phyloP scores from a whole-genome alignment of 352 stramenopile species.

The Globisporangium yorkense region DNA sequence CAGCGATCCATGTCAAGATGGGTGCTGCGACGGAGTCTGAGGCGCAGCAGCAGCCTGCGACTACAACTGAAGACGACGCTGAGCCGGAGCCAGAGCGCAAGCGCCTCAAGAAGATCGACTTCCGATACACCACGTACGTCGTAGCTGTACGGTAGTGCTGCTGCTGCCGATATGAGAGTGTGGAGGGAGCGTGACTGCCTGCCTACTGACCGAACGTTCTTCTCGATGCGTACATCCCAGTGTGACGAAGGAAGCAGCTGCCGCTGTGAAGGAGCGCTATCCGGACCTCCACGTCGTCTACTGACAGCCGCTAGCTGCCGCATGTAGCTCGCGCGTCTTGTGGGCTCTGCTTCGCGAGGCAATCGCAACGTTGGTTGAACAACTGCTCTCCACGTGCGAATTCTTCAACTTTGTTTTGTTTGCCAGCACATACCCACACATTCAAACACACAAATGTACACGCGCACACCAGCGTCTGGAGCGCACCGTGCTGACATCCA shows the following conservation, averaged over 20 bases:
- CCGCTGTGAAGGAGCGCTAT: conserved; percentile 69
- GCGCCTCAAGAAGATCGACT: conserved; percentile 86
- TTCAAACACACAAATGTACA: neutral
- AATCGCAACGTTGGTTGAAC: neutral
- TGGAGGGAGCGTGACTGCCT: neutral
- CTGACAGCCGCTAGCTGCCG: conserved; percentile 18
- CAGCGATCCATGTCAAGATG: conserved; percentile 79
- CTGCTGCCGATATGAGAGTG: neutral
- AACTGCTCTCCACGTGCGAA: neutral
- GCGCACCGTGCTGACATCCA: neutral
- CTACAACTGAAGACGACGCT: conserved; percentile 14
- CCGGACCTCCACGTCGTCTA: conserved; percentile 53
- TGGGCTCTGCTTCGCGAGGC: conserved; percentile 1
- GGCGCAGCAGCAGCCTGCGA: neutral
- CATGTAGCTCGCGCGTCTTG: neutral
- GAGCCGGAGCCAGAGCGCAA: conserved; percentile 72
- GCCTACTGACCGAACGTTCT: neutral
- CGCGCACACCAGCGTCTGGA: neutral
- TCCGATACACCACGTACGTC: conserved; percentile 84
- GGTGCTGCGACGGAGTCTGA: conserved; percentile 37
- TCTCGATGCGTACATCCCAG: conserved; percentile 17
- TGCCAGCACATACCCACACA: conserved; percentile 1
- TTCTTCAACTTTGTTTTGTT: neutral
- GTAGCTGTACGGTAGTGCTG: neutral
- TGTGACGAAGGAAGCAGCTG: conserved; percentile 78